These are phyloP conservation scores for Dichotomocladium elegans DNA, from an alignment of 371 early-diverging fungal genomes.

Conservation along the genomic window DNA sequence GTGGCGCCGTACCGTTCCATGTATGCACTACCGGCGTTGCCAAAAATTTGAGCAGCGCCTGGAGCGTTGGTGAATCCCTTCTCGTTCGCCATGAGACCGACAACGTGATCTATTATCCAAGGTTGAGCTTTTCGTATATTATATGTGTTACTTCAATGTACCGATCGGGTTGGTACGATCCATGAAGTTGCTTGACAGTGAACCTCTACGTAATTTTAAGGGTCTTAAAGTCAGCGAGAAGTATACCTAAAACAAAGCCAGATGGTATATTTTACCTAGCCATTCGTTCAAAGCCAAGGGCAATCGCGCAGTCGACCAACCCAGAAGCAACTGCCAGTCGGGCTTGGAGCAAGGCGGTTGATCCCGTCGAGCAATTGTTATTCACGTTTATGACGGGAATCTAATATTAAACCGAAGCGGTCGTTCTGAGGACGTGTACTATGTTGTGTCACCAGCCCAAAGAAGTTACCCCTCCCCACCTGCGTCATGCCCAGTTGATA, in stretches of 20 bases:
- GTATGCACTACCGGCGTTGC: constrained; percentile 76
- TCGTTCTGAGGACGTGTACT: too few relatives aligned
- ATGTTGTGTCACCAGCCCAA: neutral
- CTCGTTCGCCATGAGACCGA: constrained; percentile 52
- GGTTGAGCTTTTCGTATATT: too few relatives aligned
- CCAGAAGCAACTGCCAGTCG: constrained; percentile 68
- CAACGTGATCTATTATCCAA: constrained; percentile 56
- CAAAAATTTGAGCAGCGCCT: constrained; percentile 75
- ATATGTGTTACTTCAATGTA: too few relatives aligned
- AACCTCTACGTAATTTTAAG: constrained; percentile 28
- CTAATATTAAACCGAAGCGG: neutral
- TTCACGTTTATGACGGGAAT: constrained; percentile 69
- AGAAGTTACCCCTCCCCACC: too few relatives aligned
- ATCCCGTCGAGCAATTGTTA: constrained; percentile 82
- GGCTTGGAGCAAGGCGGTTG: constrained; percentile 73
- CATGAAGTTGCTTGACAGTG: constrained; percentile 50
- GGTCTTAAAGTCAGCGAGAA: neutral
- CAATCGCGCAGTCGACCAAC: constrained; percentile 71
- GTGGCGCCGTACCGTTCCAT: constrained; percentile 64
- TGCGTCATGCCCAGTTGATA: constrained; percentile 71
- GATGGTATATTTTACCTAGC: constrained; percentile 10
- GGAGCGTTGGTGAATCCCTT: constrained; percentile 63
- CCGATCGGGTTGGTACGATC: constrained; percentile 72
- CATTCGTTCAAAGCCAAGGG: constrained; percentile 83
- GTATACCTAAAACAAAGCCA: neutral